These are phyloP conservation scores for Lentinula boryana DNA, from an alignment of 768 basidiomycete species.

Conservation along the genomic window DNA sequence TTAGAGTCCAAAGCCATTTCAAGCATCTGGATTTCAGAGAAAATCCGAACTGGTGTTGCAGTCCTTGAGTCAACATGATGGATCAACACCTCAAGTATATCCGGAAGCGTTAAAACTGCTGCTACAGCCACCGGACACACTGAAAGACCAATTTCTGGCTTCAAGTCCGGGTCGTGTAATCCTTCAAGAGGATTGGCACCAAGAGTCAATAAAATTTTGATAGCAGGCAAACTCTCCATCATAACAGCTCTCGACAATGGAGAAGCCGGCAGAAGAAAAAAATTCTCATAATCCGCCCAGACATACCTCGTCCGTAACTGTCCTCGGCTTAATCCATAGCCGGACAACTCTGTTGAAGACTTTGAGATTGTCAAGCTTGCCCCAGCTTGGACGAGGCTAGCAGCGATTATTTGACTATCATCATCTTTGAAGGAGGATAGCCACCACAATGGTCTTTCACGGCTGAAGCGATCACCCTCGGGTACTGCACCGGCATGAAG, in stretches of 20 bases:
- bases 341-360: background rate
- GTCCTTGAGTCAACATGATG: background rate
- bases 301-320: background rate
- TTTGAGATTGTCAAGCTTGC: background rate
- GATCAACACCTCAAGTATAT: background rate
- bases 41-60: background rate
- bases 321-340: background rate
- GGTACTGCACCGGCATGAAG: constrained; percentile 3
- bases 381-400: background rate
- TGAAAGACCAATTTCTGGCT: background rate
- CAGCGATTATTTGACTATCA: background rate
- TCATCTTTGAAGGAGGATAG: constrained; percentile 7
- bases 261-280: constrained; percentile 5
- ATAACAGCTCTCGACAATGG: constrained; percentile 8
- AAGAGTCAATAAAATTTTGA: constrained; percentile 2
- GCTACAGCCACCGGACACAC: background rate
- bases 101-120: constrained; percentile 2
- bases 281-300: constrained; percentile 8
- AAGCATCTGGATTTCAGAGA: constrained; percentile 1
- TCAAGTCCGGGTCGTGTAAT: background rate
- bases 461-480: background rate
- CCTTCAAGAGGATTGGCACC: constrained; percentile 8
- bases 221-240: constrained; percentile 6
- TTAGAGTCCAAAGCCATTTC: background rate
- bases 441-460: constrained; percentile 8